These are phyloP conservation scores for Pholiota conissans DNA, from an alignment of 768 basidiomycete species.

Conservation along the genomic window DNA sequence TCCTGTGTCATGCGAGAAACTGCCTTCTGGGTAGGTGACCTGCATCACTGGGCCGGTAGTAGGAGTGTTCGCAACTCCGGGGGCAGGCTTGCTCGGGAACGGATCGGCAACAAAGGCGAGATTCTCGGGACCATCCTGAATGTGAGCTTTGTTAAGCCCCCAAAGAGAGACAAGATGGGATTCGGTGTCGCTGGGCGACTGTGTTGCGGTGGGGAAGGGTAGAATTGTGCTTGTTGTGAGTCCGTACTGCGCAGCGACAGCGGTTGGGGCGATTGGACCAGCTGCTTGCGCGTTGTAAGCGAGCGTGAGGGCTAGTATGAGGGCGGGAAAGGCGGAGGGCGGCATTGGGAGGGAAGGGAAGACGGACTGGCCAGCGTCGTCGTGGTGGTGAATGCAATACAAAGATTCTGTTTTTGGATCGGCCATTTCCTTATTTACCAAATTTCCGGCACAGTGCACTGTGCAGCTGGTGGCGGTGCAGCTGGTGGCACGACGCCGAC, in stretches of 20 bases:
- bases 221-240: slow-evolving; percentile 62
- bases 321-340: slow-evolving; percentile 8
- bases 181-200: slow-evolving; percentile 48
- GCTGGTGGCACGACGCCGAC: not conserved
- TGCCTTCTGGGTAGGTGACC: slow-evolving; percentile 63
- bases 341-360: slow-evolving; percentile 8
- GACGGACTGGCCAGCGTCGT: slow-evolving; percentile 19
- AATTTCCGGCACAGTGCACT: slow-evolving; percentile 12
- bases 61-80: slow-evolving; percentile 26
- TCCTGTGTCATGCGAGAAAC: slow-evolving; percentile 58
- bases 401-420: slow-evolving; percentile 3
- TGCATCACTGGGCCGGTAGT: slow-evolving; percentile 47
- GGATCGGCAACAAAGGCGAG: slow-evolving; percentile 68
- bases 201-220: slow-evolving; percentile 65
- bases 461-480: slow-evolving; percentile 3
- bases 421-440: slow-evolving; percentile 9
- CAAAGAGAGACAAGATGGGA: slow-evolving; percentile 54
- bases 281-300: slow-evolving; percentile 22
- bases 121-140: slow-evolving; percentile 57
- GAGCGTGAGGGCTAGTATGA: slow-evolving; percentile 18
- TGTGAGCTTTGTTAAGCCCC: slow-evolving; percentile 58
- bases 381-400: slow-evolving; percentile 7
- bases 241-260: slow-evolving; percentile 50
- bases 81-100: slow-evolving; percentile 50
- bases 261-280: slow-evolving; percentile 30